These are phyloP conservation scores for Babesia sp. DNA, from an alignment of 169 alveolate species.

Conservation along the genomic window DNA sequence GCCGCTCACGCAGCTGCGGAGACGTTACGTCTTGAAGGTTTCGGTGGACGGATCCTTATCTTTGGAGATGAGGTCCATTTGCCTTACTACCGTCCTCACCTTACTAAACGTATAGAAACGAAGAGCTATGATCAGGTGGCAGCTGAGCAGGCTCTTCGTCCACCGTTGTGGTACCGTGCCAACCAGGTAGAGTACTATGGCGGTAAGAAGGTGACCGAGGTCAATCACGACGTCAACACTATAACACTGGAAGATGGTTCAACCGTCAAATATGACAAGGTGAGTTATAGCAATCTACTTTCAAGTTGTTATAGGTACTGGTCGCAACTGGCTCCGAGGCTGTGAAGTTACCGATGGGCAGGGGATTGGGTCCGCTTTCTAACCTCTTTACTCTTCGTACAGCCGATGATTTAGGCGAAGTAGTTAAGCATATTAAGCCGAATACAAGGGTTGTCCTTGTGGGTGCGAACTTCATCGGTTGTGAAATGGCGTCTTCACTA, in stretches of 20 bases:
- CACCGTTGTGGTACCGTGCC: slow-evolving; percentile 61
- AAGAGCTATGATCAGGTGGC: slow-evolving; percentile 55
- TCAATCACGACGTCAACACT: slow-evolving; percentile 60
- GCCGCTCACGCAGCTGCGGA: slow-evolving; percentile 85
- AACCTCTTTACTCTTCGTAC: slow-evolving; percentile 72
- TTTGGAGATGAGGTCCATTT: slow-evolving; percentile 66
- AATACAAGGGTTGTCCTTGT: slow-evolving; percentile 68
- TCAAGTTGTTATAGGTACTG: slow-evolving; percentile 27
- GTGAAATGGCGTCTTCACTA: slow-evolving; percentile 75
- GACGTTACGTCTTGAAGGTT: slow-evolving; percentile 80
- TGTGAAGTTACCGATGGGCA: slow-evolving; percentile 39
- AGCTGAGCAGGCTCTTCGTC: slow-evolving; percentile 65
- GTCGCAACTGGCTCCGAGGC: slow-evolving; percentile 75
- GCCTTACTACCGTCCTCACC: slow-evolving; percentile 78
- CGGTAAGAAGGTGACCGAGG: slow-evolving; percentile 53
- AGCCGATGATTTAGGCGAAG: slow-evolving; percentile 52
- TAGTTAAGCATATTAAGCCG: slow-evolving; percentile 62
- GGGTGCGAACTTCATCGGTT: slow-evolving; percentile 79
- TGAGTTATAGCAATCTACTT: neutral
- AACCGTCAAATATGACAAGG: slow-evolving; percentile 70
- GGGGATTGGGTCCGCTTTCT: slow-evolving; percentile 13
- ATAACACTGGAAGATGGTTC: slow-evolving; percentile 70
- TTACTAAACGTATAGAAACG: slow-evolving; percentile 66
- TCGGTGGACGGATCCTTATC: slow-evolving; percentile 69
- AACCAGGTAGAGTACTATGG: slow-evolving; percentile 61